phyloP scores from a whole-genome alignment of 75 land plant species.

The Cupressus sempervirens region DNA sequence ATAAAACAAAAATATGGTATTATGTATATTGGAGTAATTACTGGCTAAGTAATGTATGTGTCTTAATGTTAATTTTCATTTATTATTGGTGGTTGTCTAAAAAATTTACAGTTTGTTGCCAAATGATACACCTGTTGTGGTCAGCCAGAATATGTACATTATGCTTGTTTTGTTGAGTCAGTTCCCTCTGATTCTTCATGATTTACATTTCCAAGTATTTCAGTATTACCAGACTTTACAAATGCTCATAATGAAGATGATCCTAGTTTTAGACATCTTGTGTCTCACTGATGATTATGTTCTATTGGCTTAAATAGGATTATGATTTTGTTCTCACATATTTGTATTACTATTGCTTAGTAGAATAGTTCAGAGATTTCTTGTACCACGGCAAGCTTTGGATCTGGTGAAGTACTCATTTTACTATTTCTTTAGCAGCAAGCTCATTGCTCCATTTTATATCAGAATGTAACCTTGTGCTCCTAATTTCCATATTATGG shows the following conservation, averaged over 20 bases:
- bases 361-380: not conserved
- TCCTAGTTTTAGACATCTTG: not conserved
- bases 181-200: not conserved
- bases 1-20: not conserved
- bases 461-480: not conserved
- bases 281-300: not conserved
- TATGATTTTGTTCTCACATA: not conserved
- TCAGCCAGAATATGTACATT: not conserved
- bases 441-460: not conserved
- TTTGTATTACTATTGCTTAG: not conserved
- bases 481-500: not conserved
- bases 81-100: not conserved
- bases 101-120: not conserved
- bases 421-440: not conserved
- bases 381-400: not conserved
- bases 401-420: not conserved
- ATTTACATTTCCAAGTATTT: not conserved
- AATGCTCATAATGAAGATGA: not conserved
- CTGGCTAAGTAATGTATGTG: not conserved
- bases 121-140: not conserved
- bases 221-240: not conserved
- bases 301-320: not conserved
- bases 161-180: not conserved
- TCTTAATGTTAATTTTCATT: not conserved
- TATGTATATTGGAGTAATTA: not conserved